Percentiles rank a stretch among this genome's conserved stretches.
phyloP scores from a whole-genome alignment of 2,329 filamentous ascomycete species.

The Exophiala phaeomuriformis region DNA sequence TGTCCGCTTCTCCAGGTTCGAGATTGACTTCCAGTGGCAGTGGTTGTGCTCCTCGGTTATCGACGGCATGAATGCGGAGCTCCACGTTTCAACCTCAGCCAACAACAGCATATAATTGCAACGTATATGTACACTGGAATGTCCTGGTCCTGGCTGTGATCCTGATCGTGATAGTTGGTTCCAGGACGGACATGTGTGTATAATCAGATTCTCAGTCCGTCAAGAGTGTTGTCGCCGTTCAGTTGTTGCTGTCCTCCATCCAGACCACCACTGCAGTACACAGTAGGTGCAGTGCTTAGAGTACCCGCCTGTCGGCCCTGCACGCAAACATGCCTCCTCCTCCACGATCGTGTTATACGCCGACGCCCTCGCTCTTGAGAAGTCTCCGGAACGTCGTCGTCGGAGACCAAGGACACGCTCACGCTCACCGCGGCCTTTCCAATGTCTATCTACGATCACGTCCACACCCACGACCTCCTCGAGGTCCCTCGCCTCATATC shows the following conservation, averaged over 20 bases:
- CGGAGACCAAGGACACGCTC: constrained; percentile 10
- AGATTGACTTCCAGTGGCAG: too few species aligned
- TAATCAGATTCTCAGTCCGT: not conserved
- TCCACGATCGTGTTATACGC: constrained; percentile 11
- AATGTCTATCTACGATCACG: constrained; percentile 1
- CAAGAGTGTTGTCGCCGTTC: too few species aligned
- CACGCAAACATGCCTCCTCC: constrained; percentile 15
- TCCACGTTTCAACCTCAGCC: not conserved
- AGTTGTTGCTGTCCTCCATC: too few species aligned
- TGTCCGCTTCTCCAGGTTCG: not conserved
- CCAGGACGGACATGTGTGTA: not conserved
- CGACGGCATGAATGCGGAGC: not conserved
- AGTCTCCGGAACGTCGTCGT: constrained; percentile 14
- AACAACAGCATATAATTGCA: not conserved
- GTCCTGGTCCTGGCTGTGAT: too few species aligned
- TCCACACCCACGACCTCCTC: too few species aligned
- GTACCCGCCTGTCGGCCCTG: too few species aligned
- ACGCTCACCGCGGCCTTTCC: constrained; percentile 3
- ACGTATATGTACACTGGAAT: not conserved
- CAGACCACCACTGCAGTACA: too few species aligned
- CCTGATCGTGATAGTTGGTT: too few species aligned
- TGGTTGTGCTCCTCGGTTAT: constrained; percentile 2
- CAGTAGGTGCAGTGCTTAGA: too few species aligned
- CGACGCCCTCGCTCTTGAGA: constrained; percentile 12
- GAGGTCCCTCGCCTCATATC: too few species aligned